Evolutionary conservation across 257 asterid genomes (phyloP), one percentile per base, ranked within the genome.

Genomic region (Solanum habrochaites): DNA sequence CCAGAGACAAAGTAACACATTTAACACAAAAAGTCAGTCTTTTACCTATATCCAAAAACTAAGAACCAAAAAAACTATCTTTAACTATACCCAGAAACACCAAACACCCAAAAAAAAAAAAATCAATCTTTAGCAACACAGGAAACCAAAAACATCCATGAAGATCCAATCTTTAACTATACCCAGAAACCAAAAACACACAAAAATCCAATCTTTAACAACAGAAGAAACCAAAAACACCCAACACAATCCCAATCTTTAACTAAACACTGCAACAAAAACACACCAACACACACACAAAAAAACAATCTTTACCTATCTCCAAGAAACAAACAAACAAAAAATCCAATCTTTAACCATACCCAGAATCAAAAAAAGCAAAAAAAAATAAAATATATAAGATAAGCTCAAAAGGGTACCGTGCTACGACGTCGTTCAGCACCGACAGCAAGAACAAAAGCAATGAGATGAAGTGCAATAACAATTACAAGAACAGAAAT

Each of bases 341-440:
- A 37, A 37, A 21, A 37, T 0, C 0, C 82, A 40, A 39, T 74
- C 32, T 74, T 74, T 3, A 39, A 40, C 82, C 1, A 39, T 25
- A 73, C 31, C 75, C 9, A 72, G 11, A 31, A 70, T 15, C 43
- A 15, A 29, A 35, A 70, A 31, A 70, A 14, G 25, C 2, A 69
- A 21, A 7, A 6, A 78, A 49, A 83, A 16, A 71, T 43, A 40
- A 14, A 32, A n/a, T 27, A 37, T 6, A 27, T 3, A 42, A 49
- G 18, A 39, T 21, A 84, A 47, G 84, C 73, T 71, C 29, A 8
- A 74, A 69, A 72, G 82, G 27, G 83, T 91, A 97, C 99, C 93
- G 95, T 91, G 98, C 98, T 94, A 82, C 99, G 99, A 86, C 99
- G 99, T 47, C 98, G 93, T 86, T 97, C 99, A 39, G 98, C 99